Conservation (phyloP, 768 basidiomycete species). For the Naematelia encephala region DNA sequence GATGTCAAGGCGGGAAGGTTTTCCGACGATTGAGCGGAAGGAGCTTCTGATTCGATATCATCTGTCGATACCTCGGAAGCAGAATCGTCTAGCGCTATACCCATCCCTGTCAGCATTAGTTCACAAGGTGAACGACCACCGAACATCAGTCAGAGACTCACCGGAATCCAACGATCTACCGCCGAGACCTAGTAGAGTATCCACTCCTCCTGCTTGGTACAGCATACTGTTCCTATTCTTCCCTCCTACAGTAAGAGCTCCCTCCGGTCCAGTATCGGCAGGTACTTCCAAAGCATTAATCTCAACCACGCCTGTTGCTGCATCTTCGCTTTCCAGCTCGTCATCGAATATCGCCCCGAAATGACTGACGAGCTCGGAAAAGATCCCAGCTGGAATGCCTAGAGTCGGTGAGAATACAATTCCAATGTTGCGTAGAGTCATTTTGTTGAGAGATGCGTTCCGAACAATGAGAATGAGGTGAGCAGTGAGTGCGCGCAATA, state of each 20-base stretch:
- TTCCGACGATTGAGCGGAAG: slow-evolving; percentile 4
- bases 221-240: slow-evolving; percentile 42
- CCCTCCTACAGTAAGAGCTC: slow-evolving; percentile 1
- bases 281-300: not conserved
- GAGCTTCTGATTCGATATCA: slow-evolving; percentile 1
- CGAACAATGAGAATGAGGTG: slow-evolving; percentile 93
- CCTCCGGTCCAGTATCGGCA: not conserved
- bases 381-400: slow-evolving; percentile 95
- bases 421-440: slow-evolving; percentile 97
- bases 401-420: slow-evolving; percentile 98
- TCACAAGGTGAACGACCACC: not conserved
- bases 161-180: slow-evolving; percentile 38
- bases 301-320: not conserved
- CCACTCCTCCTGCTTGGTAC: slow-evolving; percentile 41
- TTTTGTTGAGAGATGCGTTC: slow-evolving; percentile 86
- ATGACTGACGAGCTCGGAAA: slow-evolving; percentile 88
- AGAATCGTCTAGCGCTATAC: not conserved
- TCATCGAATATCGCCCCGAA: slow-evolving; percentile 93
- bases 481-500: slow-evolving; percentile 88
- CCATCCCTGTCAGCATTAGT: not conserved
- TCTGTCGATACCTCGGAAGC: not conserved
- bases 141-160: slow-evolving; percentile 13
- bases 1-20: not conserved
- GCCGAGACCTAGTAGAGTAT: slow-evolving; percentile 36
- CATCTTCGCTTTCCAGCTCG: slow-evolving; percentile 47